phyloP scores from a whole-genome alignment of 2,329 filamentous ascomycete species.

The Colletotrichum eremochloae region DNA sequence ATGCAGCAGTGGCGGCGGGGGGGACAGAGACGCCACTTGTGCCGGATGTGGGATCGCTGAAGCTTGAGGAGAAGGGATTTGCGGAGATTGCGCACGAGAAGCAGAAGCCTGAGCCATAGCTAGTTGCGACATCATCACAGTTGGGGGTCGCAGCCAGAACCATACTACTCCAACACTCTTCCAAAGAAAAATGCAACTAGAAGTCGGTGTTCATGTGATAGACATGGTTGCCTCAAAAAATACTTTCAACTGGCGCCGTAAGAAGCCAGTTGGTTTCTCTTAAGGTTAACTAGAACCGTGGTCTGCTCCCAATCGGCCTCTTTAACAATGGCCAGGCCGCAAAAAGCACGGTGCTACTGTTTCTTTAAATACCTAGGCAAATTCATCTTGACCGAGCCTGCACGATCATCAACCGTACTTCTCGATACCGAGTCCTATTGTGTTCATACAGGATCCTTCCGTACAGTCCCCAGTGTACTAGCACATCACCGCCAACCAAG shows the following conservation, averaged over 20 bases:
- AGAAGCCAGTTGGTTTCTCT: background rate
- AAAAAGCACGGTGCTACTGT: background rate
- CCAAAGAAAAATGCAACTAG: background rate
- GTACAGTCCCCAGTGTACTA: background rate
- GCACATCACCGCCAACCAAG: background rate
- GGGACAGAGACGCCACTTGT: conserved; percentile 64
- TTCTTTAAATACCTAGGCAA: background rate
- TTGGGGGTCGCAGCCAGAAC: background rate
- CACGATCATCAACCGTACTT: background rate
- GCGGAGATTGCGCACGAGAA: conserved; percentile 55
- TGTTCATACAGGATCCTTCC: background rate
- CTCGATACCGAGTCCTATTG: background rate
- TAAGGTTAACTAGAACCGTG: background rate
- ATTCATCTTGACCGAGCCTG: background rate
- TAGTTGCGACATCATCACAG: too few relatives aligned
- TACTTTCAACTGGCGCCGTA: background rate
- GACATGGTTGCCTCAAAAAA: background rate
- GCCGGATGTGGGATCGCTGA: conserved; percentile 60
- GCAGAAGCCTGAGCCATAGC: background rate
- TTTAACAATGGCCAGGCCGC: background rate
- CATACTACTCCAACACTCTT: too few relatives aligned
- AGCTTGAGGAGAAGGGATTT: conserved; percentile 69
- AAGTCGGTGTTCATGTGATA: too few relatives aligned
- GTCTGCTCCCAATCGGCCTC: background rate
- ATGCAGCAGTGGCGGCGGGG: conserved; percentile 52